These are phyloP conservation scores for Luffa aegyptiaca DNA, from an alignment of 306 rosid genomes.

Conservation along the genomic window DNA sequence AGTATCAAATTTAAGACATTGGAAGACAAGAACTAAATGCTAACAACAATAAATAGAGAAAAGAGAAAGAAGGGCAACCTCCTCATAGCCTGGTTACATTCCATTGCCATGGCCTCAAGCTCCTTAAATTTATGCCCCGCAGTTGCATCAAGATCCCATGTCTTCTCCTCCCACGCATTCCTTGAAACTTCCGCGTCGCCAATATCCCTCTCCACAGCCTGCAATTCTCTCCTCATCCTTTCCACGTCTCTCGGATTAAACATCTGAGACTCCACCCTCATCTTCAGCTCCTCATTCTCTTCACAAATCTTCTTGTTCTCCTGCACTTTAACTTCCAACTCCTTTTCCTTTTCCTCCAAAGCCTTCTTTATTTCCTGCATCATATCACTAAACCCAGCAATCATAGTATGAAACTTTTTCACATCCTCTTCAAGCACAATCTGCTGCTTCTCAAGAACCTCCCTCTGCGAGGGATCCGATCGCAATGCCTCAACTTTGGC, in stretches of 20 bases:
- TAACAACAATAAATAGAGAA: not conserved
- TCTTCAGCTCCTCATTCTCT: slow-evolving; percentile 65
- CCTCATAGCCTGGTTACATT: slow-evolving; percentile 61
- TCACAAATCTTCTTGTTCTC: slow-evolving; percentile 36
- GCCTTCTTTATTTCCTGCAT: slow-evolving; percentile 31
- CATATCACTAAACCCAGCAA: slow-evolving; percentile 32
- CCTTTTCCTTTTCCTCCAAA: slow-evolving; percentile 49
- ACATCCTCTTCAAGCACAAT: slow-evolving; percentile 52
- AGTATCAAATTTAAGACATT: not conserved
- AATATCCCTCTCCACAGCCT: slow-evolving; percentile 73
- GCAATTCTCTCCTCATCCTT: slow-evolving; percentile 85
- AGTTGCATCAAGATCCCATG: slow-evolving; percentile 52
- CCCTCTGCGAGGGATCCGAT: slow-evolving; percentile 39
- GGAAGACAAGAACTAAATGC: not conserved
- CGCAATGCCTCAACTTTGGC: slow-evolving; percentile 31
- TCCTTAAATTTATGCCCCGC: slow-evolving; percentile 52
- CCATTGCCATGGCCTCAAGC: slow-evolving; percentile 54
- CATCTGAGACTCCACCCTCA: slow-evolving; percentile 55
- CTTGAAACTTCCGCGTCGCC: slow-evolving; percentile 56
- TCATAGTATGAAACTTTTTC: slow-evolving; percentile 52
- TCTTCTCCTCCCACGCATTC: slow-evolving; percentile 70
- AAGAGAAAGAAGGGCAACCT: slow-evolving; percentile 29
- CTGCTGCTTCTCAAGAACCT: slow-evolving; percentile 55
- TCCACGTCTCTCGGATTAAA: slow-evolving; percentile 71
- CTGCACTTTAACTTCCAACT: slow-evolving; percentile 40